Base-by-base conservation (phyloP, 345 rosid species). In the Excoecaria cochinchinensis region DNA sequence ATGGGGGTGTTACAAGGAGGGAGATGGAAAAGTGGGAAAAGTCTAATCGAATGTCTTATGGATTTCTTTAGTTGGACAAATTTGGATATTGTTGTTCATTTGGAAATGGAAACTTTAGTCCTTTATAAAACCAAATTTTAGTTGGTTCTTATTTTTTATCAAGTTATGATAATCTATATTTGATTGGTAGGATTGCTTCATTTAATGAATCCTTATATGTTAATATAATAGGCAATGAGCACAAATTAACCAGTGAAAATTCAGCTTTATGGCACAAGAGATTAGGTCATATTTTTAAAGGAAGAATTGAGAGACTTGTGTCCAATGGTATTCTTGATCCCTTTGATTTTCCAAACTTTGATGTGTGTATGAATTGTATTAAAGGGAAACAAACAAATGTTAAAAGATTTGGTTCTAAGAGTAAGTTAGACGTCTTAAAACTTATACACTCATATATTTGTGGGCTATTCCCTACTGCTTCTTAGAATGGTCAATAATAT, bases 131-230 rank as follows among this genome's bases (percentile, higher is more conserved):
- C 47, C 47, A 56, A 44, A 68, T 21, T 66, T 40, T 66, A 40
- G 25, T 66, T 66, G 70, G 70, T 14, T 3, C 51, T 12, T 3
- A 51, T 66, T 66, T 15, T 16, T 21, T 66, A 6, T 40, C 2
- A 7, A 19, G 6, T 16, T 66, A 44, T 61, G 74, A 76, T 31
- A 76, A 57, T 12, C 67, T 58, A 3, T 67, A 68, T 68, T 15
- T 69, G 39, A 8, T 56, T 12, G 61, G 69, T 7, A 42, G 51
- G 19, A 19, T 58, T 60, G 38, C 74, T 5, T 77, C 61, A 19
- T 77, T 19, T 61, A 61, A 47, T 73, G 76, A 73, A 73, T 11
- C 40, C 14, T 36, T 61, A 2, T 5, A 61, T 61, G 16, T 61
- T 15, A 21, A 61, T 9, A 8, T 15, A 61, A 24, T 3, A 8